phyloP scores from a whole-genome alignment of 306 rosid genomes.

The Potentilla sterilis region DNA sequence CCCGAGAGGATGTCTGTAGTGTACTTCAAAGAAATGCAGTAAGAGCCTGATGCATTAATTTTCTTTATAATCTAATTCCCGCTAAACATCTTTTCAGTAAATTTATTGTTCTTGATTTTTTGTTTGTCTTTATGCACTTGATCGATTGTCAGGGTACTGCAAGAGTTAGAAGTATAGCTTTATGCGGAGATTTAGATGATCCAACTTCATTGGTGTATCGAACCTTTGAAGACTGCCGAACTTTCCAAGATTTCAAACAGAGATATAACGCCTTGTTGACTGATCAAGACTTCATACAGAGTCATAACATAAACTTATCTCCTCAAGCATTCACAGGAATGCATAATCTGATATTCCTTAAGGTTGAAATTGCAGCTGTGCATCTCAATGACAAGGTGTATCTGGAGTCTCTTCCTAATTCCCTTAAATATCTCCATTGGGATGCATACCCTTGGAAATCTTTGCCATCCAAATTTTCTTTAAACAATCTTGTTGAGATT shows the following conservation, averaged over 20 bases:
- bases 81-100: too few species aligned
- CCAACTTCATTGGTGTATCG: too few species aligned
- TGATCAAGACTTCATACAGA: too few species aligned
- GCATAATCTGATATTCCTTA: background rate
- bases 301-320: background rate
- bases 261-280: too few species aligned
- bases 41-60: background rate
- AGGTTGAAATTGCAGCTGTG: background rate
- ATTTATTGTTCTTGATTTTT: too few species aligned
- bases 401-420: background rate
- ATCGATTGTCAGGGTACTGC: background rate
- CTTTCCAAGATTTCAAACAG: too few species aligned
- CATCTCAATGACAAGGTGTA: background rate
- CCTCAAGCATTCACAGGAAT: background rate
- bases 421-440: background rate
- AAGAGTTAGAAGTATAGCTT: background rate
- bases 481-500: background rate
- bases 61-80: background rate
- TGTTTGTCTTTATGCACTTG: too few species aligned
- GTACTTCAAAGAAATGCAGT: constrained; percentile 19
- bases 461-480: background rate
- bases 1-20: background rate
- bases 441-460: background rate
- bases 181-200: too few species aligned
- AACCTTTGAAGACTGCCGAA: too few species aligned